Conservation (phyloP, 441 rosid species). For the Rhodomyrtus psidioides region DNA sequence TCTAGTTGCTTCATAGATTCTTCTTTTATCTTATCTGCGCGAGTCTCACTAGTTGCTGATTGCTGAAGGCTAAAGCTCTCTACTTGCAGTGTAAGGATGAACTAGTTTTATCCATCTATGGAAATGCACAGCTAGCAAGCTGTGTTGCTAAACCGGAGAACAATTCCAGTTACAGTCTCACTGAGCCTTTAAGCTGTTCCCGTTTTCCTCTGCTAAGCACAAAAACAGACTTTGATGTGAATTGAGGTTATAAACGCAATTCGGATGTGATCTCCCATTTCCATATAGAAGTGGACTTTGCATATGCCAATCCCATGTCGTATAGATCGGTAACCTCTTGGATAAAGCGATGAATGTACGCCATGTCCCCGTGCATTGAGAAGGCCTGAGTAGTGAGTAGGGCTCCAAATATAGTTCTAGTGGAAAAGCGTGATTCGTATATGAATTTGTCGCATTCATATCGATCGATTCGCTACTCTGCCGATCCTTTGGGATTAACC, state of each 20-base stretch:
- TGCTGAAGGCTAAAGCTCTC: not conserved
- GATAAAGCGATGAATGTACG: not conserved
- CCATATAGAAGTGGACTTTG: not conserved
- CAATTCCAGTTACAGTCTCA: not conserved
- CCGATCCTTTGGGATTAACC: no score
- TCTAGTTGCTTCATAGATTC: not conserved
- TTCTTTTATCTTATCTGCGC: not conserved
- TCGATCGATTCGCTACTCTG: not conserved
- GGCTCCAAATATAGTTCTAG: not conserved
- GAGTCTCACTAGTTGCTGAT: not conserved
- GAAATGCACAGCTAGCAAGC: not conserved
- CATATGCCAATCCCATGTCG: not conserved
- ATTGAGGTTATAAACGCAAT: not conserved
- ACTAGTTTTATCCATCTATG: not conserved
- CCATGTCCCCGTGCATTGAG: not conserved
- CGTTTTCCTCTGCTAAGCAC: not conserved
- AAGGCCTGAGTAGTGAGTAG: not conserved
- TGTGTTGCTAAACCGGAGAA: not conserved
- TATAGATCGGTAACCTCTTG: not conserved
- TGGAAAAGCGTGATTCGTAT: not conserved
- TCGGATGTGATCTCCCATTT: not conserved
- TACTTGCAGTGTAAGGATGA: not conserved
- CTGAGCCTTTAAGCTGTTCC: not conserved
- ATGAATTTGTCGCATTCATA: not conserved
- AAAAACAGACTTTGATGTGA: not conserved